Conservation (phyloP, 805 yeast species). For the Kodamaea leandrae region DNA sequence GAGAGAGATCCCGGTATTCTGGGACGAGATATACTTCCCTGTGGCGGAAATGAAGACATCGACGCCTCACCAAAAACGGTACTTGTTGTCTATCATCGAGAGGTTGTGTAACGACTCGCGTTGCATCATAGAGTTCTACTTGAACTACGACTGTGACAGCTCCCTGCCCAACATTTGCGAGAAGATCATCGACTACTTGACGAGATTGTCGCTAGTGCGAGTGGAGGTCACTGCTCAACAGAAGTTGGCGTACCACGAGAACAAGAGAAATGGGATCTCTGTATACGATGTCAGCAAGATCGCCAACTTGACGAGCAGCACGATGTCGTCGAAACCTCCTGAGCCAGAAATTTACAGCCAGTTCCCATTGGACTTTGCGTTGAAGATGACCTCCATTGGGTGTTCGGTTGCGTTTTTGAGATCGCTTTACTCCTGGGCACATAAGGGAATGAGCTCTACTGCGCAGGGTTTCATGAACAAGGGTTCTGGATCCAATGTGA, state of each 20-base stretch:
- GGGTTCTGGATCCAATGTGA: slow-evolving; percentile 5
- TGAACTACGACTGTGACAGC: slow-evolving; percentile 92
- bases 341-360: slow-evolving; percentile 50
- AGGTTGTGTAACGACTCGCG: slow-evolving; percentile 86
- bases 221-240: slow-evolving; percentile 73
- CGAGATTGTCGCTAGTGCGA: slow-evolving; percentile 65
- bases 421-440: slow-evolving; percentile 85
- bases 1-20: slow-evolving; percentile 88
- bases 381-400: slow-evolving; percentile 77
- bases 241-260: slow-evolving; percentile 45
- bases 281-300: slow-evolving; percentile 72
- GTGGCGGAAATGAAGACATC: slow-evolving; percentile 89
- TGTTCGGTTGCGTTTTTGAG: slow-evolving; percentile 79
- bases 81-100: slow-evolving; percentile 75
- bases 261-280: slow-evolving; percentile 53
- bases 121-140: slow-evolving; percentile 84
- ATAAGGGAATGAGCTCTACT: slow-evolving; percentile 38
- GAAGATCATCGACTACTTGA: slow-evolving; percentile 71
- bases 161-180: slow-evolving; percentile 83
- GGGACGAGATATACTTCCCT: slow-evolving; percentile 91
- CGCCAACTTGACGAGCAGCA: slow-evolving; percentile 72
- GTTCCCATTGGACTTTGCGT: slow-evolving; percentile 78
- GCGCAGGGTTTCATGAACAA: slow-evolving; percentile 1
- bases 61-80: slow-evolving; percentile 88
- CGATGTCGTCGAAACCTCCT: slow-evolving; percentile 54